Base-by-base conservation (phyloP, 2,329 filamentous ascomycete genomes). In the Kalaharituber pfeilii region DNA sequence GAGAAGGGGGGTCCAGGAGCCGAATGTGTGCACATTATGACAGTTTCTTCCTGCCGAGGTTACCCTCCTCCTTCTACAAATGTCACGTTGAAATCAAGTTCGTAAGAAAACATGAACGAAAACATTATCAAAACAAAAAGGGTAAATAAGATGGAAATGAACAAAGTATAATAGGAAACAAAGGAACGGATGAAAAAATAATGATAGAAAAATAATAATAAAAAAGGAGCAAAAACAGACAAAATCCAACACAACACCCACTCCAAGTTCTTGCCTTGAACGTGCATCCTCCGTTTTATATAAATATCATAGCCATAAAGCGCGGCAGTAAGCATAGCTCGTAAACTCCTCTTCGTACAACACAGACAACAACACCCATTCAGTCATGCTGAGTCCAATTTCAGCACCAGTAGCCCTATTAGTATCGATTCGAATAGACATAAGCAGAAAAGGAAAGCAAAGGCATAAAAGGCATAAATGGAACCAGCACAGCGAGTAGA, bases 101-200 rank as follows among this genome's bases (percentile, higher is more conserved):
- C 54, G 18, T 53, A 33, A 56, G 59, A 49, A 53, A 57, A 52
- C 53, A 60, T 62, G 25, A 13, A 6, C 28, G 20, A 55, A 18
- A 51, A 15, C 4, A 49, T 28, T 49, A 55, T 15, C 5, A 51
- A 47, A 57, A 13, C 51, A 39, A 39, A 26, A 49, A 53, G 39
- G 2, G 27, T 24, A 54, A 49, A 18, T 15, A 51, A 54, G 36
- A 52, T 30, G 29, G 53, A 51, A 44, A 15, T 11, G 27, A 30
- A 52, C 51, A 49, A 27, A 36, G 49, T 49, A 50, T 15, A 5
- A 28, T 11, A 57, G 11, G 39, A 56, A n/a, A 49, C 18, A 36
- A 39, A 50, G n/a, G 51, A 57, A 26, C 30, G 51, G 33, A 51
- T 47, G 45, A 44, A 42, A 39, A 28, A 29, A n/a, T 36, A 59